Evolutionary conservation across 257 asterid genomes (phyloP).

Genomic region (Solanum ahanhuiri): DNA sequence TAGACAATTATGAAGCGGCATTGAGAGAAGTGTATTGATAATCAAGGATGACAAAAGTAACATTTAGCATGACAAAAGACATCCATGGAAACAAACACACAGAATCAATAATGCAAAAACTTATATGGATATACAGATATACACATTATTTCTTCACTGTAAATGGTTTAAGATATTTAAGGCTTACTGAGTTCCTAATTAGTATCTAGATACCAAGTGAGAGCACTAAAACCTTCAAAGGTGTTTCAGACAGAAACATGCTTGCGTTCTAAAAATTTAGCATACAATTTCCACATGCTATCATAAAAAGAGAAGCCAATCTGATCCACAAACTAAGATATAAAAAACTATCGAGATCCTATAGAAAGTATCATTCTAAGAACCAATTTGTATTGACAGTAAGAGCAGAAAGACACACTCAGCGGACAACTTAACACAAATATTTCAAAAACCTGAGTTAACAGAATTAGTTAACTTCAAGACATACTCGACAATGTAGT

Average conservation of each 20-base stretch:
- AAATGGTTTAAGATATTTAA: neutral
- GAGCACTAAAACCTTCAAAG: neutral
- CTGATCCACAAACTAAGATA: neutral
- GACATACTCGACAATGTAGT: constrained; percentile 47
- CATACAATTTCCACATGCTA: neutral
- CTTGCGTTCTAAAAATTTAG: neutral
- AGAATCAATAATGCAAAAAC: neutral
- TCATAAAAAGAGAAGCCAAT: neutral
- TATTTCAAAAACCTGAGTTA: neutral
- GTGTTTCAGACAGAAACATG: neutral
- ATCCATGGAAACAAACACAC: neutral
- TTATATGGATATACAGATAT: neutral
- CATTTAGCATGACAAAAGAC: neutral
- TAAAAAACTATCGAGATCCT: neutral
- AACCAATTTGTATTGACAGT: neutral
- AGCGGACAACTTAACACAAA: neutral
- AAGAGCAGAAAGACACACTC: neutral
- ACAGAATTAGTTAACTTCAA: neutral
- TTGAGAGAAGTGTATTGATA: neutral
- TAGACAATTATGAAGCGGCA: constrained; percentile 2
- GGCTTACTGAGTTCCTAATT: neutral
- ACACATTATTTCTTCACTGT: neutral
- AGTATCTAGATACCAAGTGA: neutral
- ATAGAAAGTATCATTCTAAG: neutral
- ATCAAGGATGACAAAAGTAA: neutral